phyloP scores from a whole-genome alignment of 1,284 basidiomycete species.

The Ceratobasidium sp. region DNA sequence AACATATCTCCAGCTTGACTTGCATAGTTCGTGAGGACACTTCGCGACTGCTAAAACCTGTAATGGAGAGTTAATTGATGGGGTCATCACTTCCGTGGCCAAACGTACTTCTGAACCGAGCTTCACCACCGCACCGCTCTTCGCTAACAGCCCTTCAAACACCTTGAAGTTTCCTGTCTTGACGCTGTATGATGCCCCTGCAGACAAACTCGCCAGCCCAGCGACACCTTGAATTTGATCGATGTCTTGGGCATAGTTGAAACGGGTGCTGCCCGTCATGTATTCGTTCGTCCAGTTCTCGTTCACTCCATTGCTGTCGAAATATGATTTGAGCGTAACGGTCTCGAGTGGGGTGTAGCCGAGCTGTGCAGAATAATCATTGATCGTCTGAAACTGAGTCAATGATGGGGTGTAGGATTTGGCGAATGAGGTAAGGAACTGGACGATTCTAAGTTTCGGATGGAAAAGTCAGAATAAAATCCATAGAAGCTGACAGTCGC shows the following conservation, averaged over 20 bases:
- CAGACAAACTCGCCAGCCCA: slow-evolving; percentile 78
- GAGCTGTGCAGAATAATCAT: slow-evolving; percentile 64
- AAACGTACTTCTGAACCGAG: slow-evolving; percentile 68
- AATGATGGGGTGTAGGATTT: slow-evolving; percentile 23
- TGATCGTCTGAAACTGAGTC: slow-evolving; percentile 57
- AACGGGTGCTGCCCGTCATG: slow-evolving; percentile 83
- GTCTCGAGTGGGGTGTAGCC: slow-evolving; percentile 66
- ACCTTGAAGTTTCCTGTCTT: slow-evolving; percentile 86
- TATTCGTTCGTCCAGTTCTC: slow-evolving; percentile 77
- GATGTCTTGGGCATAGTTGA: slow-evolving; percentile 87
- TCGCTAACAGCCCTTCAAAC: slow-evolving; percentile 83
- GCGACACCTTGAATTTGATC: slow-evolving; percentile 84
- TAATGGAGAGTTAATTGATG: not conserved
- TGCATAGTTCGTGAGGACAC: slow-evolving; percentile 26
- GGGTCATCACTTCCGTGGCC: not conserved
- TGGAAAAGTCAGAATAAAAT: slow-evolving; percentile 55
- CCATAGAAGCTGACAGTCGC: slow-evolving; percentile 49
- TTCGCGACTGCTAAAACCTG: slow-evolving; percentile 28
- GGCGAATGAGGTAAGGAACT: slow-evolving; percentile 56
- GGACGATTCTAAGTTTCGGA: slow-evolving; percentile 66
- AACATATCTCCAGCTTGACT: slow-evolving; percentile 40
- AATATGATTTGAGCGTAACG: slow-evolving; percentile 70
- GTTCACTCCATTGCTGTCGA: slow-evolving; percentile 67
- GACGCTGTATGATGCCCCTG: slow-evolving; percentile 73
- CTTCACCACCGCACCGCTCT: slow-evolving; percentile 73